Base-by-base conservation (phyloP, 345 rosid species). In the Anastatica hierochuntica region DNA sequence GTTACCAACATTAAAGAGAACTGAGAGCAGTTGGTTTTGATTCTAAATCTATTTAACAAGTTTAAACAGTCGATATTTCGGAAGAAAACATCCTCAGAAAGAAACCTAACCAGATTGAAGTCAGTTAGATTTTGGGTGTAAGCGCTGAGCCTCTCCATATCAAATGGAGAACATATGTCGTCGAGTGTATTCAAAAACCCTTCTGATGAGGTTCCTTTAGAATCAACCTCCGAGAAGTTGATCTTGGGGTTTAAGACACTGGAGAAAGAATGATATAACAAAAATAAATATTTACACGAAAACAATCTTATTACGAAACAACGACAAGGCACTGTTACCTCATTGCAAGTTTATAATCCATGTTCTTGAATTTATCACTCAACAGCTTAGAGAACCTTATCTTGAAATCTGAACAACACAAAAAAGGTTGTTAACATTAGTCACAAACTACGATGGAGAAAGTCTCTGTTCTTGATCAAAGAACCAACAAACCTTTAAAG, bases 331-430 rank as follows among this genome's bases (percentile, higher is more conserved):
- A n/a, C n/a, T n/a, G n/a, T 62, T 24, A 82, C 99, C 94, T 94
- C 99, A 88, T 81, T 27, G 82, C 88, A 72, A 94, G 95, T 69
- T 85, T 94, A 54, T 78, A 83, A 43, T 94, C 97, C 90, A 94
- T 81, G 52, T 60, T 56, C 49, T 71, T 74, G 64, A 88, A 85
- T 66, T 73, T 64, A 49, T 59, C 75, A 71, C 70, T 56, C 59
- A 92, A 59, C 10, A 77, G 77, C 58, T 84, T 75, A 36, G 78
- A 66, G 60, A 92, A 92, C 50, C 75, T 76, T 72, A 40, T 68
- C 76, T 65, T 88, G 79, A 88, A 92, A 58, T 81, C 99, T 92
- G 73, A 46, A 10, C 17, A 66, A 29, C 63, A 47, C 8, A 55
- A 55, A 53, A 37, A 14, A 42, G 38, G 41, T 36, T 27, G 65